Percentiles rank a stretch among this genome's conserved stretches.
Evolutionary conservation across 345 rosid genomes (phyloP).

Genomic region (Eucalyptus pumila): DNA sequence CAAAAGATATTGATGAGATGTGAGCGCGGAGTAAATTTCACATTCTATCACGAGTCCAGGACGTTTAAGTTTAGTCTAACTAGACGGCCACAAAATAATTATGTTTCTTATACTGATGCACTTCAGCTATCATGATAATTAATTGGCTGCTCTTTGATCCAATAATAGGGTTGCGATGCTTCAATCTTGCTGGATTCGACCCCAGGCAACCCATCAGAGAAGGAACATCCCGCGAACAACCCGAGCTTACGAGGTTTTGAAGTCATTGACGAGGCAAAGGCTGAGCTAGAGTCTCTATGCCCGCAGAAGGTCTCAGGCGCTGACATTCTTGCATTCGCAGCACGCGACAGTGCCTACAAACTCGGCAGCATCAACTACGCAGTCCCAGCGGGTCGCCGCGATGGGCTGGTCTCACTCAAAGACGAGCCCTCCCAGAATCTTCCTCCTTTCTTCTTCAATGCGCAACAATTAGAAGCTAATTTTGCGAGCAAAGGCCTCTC

Average conservation of each 20-base stretch:
- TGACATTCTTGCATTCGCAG: neutral
- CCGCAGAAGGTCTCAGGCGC: neutral
- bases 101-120: neutral
- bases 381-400: slow-evolving; percentile 5
- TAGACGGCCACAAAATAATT: neutral
- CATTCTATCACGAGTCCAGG: neutral
- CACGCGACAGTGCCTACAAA: neutral
- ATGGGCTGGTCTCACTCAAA: neutral
- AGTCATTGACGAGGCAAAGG: neutral
- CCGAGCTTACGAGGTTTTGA: slow-evolving; percentile 1
- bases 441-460: neutral
- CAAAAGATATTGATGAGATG: neutral
- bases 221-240: neutral
- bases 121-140: neutral
- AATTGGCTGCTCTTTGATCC: neutral
- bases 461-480: neutral
- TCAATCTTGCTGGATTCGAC: slow-evolving; percentile 1
- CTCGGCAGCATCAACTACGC: neutral
- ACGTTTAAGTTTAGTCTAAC: neutral
- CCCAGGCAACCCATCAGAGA: neutral
- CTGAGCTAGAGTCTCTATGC: neutral
- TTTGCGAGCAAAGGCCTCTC: slow-evolving; percentile 4
- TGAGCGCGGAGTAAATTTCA: neutral
- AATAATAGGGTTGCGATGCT: slow-evolving; percentile 7
- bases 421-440: neutral